phyloP scores from a whole-genome alignment of 116 monocot genomes.

The Posidonia oceanica region DNA sequence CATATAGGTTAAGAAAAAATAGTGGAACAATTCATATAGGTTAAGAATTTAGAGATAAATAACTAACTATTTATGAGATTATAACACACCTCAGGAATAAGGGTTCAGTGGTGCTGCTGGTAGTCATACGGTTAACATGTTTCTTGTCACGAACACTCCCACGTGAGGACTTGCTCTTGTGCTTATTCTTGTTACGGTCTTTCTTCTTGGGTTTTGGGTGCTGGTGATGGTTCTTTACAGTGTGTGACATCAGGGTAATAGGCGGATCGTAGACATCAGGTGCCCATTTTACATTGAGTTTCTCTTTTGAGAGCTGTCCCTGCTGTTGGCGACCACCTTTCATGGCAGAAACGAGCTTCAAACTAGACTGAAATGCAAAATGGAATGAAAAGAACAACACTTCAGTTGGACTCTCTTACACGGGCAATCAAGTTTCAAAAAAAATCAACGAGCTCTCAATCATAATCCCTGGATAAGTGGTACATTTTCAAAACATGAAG shows the following conservation, averaged over 20 bases:
- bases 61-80: too few relatives aligned
- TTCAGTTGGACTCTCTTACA: neutral
- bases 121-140: constrained; percentile 6
- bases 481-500: too few relatives aligned
- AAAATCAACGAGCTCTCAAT: too few relatives aligned
- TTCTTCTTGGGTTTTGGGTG: constrained; percentile 38
- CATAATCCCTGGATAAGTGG: too few relatives aligned
- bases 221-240: constrained; percentile 36
- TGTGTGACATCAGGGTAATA: constrained; percentile 49
- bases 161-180: constrained; percentile 32
- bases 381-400: neutral
- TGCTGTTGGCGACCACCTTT: constrained; percentile 57
- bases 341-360: constrained; percentile 61
- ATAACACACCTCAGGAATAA: constrained; percentile 11
- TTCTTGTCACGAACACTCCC: constrained; percentile 28
- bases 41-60: too few relatives aligned
- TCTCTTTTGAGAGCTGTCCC: constrained; percentile 15
- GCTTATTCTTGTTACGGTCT: constrained; percentile 34
- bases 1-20: neutral
- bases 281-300: constrained; percentile 70
- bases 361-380: constrained; percentile 24
- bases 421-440: neutral
- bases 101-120: neutral
- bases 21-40: neutral
- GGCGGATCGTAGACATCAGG: constrained; percentile 85